Conservation (phyloP, 768 basidiomycete genomes). For the Thelephora ganbajun region DNA sequence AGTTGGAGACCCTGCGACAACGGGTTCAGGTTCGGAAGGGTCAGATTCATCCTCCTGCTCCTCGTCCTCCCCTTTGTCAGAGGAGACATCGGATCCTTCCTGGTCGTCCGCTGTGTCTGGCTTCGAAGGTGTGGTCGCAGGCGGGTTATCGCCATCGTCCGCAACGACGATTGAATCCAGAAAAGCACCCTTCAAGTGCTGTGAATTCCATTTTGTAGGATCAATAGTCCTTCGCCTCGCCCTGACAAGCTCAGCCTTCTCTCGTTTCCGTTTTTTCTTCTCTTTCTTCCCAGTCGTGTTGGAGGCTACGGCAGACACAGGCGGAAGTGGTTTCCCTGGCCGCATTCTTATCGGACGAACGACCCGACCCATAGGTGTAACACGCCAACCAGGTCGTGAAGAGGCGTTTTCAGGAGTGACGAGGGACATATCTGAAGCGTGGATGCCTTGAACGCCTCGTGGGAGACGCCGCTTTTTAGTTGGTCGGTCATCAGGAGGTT, state of each 20-base stretch:
- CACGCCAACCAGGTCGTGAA: slow-evolving; percentile 48
- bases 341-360: slow-evolving; percentile 59
- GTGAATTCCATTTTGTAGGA: slow-evolving; percentile 55
- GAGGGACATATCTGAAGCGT: slow-evolving; percentile 50
- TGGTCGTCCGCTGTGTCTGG: neutral
- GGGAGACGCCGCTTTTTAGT: slow-evolving; percentile 27
- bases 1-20: neutral
- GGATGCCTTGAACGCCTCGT: slow-evolving; percentile 23
- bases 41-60: neutral
- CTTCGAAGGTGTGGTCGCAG: neutral
- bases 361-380: slow-evolving; percentile 51
- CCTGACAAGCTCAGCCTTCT: slow-evolving; percentile 24
- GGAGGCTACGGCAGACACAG: slow-evolving; percentile 7
- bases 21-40: neutral
- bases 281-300: slow-evolving; percentile 2
- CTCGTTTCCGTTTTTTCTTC: slow-evolving; percentile 8
- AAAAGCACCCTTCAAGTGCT: slow-evolving; percentile 57
- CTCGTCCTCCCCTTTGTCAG: neutral
- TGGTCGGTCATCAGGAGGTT: slow-evolving; percentile 16
- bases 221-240: slow-evolving; percentile 58
- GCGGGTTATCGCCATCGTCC: neutral
- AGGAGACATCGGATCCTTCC: neutral
- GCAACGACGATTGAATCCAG: slow-evolving; percentile 21
- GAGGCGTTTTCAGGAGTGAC: slow-evolving; percentile 44
- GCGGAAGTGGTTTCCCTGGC: slow-evolving; percentile 44